Percentiles rank a stretch among this genome's conserved stretches.
These are phyloP conservation scores for Lecanicillium sp. DNA, from an alignment of 2,329 filamentous ascomycete genomes.

Conservation along the genomic window DNA sequence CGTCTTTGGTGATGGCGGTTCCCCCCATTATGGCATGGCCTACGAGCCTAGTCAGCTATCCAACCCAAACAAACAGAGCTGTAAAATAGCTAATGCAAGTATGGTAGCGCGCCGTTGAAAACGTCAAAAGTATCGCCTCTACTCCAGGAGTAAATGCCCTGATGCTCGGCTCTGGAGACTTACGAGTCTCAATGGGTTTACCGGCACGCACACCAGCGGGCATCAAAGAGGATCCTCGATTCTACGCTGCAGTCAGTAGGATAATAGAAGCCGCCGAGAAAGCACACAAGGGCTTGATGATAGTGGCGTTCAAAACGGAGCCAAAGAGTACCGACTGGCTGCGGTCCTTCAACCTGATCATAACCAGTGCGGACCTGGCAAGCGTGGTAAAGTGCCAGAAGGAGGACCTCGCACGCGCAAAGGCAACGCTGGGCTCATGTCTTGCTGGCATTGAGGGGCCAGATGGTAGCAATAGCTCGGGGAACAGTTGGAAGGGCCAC, in stretches of 20 bases:
- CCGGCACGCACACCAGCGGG: neutral
- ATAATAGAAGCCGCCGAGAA: neutral
- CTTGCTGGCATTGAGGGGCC: too few relatives aligned
- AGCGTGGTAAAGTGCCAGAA: constrained; percentile 3
- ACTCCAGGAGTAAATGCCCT: constrained; percentile 5
- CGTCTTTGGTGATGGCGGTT: neutral
- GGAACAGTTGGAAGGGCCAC: too few relatives aligned
- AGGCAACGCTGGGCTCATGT: too few relatives aligned
- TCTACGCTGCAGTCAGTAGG: neutral
- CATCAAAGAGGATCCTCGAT: neutral
- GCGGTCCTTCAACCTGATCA: constrained; percentile 5
- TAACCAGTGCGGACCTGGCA: constrained; percentile 4
- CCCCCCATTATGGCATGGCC: neutral
- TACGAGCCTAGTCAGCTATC: neutral
- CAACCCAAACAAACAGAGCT: too few relatives aligned
- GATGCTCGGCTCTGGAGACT: constrained; percentile 8
- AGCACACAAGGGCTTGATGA: constrained; percentile 1
- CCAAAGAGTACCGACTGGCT: constrained; percentile 4
- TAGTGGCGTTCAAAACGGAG: constrained; percentile 2
- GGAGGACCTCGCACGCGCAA: constrained; percentile 2
- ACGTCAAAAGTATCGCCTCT: constrained; percentile 3
- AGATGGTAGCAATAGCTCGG: too few relatives aligned
- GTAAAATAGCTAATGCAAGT: too few relatives aligned
- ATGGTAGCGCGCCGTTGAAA: constrained; percentile 5
- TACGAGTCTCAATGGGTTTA: constrained; percentile 6